Evolutionary conservation across 345 rosid species (phyloP), one percentile per base, ranked within the genome.

Genomic region (Camelina sativa): DNA sequence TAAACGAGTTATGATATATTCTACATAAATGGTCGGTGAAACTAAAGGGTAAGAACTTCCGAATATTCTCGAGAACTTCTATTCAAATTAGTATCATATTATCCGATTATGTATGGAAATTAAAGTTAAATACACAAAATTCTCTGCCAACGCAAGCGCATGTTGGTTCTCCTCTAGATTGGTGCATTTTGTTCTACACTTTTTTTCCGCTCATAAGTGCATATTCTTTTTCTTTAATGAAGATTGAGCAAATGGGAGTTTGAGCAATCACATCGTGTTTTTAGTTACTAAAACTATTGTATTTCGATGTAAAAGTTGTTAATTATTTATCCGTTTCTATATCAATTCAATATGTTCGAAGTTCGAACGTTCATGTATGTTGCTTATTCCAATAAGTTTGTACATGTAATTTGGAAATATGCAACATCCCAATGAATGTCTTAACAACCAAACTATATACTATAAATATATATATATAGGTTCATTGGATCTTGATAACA

Each of bases 401-500:
- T 77, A 46, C 80, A 34, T 56, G 20, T 57, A 64, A 71, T 77
- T 77, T 71, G 62, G 72, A 77, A 9, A 77, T 71, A 77, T 77
- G 67, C 67, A 57, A 77, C 80, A 64, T 69, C 55, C 61, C 60
- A 70, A 57, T 70, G 60, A 55, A 70, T 28, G 62, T 77, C 67
- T 71, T 65, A 77, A 58, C 80, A 56, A 71, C 72, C 72, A 65
- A 37, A 62, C 15, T 74, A 38, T 56, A 48, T 11, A 54, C 23
- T 76, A 62, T 54, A 76, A 41, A 35, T 17, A 47, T 58, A 35
- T 17, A 47, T 58, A 50, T 9, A 71, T 71, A 63, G 76, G 62
- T 77, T 77, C 80, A 77, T 32, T 77, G 72, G 72, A 77, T 65
- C 80, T 77, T 71, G 60, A 65, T 51, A 17, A 63, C 62, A 41